These are phyloP conservation scores for Triticum turgidum DNA, from an alignment of 176 grass and related monocot genomes.

Conservation along the genomic window DNA sequence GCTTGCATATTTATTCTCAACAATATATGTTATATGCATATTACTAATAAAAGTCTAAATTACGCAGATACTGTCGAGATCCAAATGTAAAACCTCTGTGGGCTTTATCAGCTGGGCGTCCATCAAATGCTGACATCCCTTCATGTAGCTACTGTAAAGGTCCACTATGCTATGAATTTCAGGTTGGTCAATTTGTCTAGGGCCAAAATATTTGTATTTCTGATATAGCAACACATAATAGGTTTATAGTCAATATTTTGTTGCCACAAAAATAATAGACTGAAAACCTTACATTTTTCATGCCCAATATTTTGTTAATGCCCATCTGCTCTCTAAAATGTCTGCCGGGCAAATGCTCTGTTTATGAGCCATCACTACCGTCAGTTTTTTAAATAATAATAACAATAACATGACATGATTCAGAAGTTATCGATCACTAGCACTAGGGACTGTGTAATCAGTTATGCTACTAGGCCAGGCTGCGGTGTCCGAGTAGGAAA, in stretches of 20 bases:
- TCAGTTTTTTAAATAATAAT: background rate
- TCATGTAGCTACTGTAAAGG: constrained; percentile 74
- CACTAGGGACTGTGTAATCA: constrained; percentile 7
- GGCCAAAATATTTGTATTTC: background rate
- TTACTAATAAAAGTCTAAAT: background rate
- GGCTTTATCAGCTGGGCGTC: constrained; percentile 61
- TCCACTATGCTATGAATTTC: constrained; percentile 85
- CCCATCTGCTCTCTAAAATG: background rate
- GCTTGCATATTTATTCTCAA: background rate
- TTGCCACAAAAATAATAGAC: constrained; percentile 1
- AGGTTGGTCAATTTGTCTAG: constrained; percentile 52
- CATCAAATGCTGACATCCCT: constrained; percentile 62
- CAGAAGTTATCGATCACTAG: background rate
- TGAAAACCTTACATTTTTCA: background rate
- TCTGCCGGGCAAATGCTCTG: background rate
- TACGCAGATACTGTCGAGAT: constrained; percentile 78
- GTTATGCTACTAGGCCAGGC: background rate
- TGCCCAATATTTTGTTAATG: background rate
- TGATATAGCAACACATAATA: background rate
- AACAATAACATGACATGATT: background rate
- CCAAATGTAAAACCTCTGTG: constrained; percentile 76
- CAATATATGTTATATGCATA: background rate
- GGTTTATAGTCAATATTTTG: background rate
- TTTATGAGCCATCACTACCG: background rate
- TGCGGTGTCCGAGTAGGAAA: background rate